A percentile compares a stretch with the other conserved stretches of the same genome.
These are phyloP conservation scores for Tranzscheliella williamsii DNA, from an alignment of 1,284 basidiomycete genomes.

Conservation along the genomic window DNA sequence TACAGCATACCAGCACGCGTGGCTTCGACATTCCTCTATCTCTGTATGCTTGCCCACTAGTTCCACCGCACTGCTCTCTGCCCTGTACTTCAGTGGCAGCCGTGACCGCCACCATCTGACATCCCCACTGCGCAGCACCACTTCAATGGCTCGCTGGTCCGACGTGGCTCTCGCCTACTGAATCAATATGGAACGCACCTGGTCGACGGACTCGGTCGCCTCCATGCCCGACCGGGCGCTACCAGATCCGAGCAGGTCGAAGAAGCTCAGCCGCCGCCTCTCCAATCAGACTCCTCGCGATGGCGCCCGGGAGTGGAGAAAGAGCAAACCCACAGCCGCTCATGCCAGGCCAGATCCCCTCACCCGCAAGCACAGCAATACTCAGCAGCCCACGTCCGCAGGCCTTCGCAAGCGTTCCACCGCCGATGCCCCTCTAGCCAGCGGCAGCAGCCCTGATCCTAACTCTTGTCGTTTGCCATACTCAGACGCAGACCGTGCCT, in stretches of 20 bases:
- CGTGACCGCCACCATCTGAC: too few species aligned
- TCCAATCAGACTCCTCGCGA: conserved; percentile 28
- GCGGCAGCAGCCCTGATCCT: background rate
- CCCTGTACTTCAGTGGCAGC: too few species aligned
- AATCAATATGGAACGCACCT: conserved; percentile 34
- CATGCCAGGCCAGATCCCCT: conserved; percentile 27
- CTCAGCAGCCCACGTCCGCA: conserved; percentile 4
- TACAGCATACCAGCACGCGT: too few species aligned
- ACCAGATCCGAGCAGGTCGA: conserved; percentile 21
- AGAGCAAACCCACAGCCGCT: too few species aligned
- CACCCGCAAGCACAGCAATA: conserved; percentile 11
- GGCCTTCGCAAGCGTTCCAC: background rate
- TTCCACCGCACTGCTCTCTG: too few species aligned
- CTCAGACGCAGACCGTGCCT: too few species aligned
- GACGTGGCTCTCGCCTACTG: too few species aligned
- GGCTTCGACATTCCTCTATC: too few species aligned
- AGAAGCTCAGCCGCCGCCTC: conserved; percentile 32
- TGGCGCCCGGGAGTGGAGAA: conserved; percentile 33
- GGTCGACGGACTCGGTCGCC: conserved; percentile 36
- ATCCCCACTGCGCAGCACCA: too few species aligned
- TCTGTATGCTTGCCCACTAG: too few species aligned
- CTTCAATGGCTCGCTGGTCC: too few species aligned
- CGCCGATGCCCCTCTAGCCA: conserved; percentile 1
- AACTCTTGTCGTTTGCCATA: background rate
- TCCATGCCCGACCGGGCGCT: conserved; percentile 20